Evolutionary conservation across 371 early-diverging fungal species (phyloP), one percentile per base, ranked within the genome.

Genomic region (Mortierella sp.): DNA sequence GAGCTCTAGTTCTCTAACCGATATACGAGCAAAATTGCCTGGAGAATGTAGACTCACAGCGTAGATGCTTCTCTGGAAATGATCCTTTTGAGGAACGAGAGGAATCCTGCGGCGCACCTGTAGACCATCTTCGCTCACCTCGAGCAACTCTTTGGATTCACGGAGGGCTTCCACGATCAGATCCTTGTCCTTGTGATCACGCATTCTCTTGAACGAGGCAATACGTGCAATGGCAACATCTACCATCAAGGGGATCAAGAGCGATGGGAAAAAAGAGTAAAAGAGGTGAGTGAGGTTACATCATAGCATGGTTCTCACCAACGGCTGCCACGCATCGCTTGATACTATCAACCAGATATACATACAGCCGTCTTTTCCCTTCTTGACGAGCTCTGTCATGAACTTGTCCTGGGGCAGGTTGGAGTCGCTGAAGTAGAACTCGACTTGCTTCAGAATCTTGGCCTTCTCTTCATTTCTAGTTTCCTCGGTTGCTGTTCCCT

Each of bases 341-440:
- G n/a, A n/a, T n/a, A n/a, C n/a, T n/a, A n/a, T n/a, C n/a, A n/a
- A n/a, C n/a, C n/a, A n/a, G n/a, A n/a, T n/a, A 60, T 46, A 70
- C 78, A 57, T 87, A 88, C 90, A 90, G 49, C 85, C 83, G 27
- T 86, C 86, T 48, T 84, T 81, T 38, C 45, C 16, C 58, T 84
- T 83, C 30, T 71, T 63, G 54, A 84, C 80, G 55, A 83, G 68
- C 66, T 83, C 85, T 72, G 81, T 82, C 82, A 93, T 81, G 58
- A 81, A 93, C 64, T 84, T 86, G 79, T 93, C 93, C 48, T 80
- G 84, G 59, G 88, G 90, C 61, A 93, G 80, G 81, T 92, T 93
- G 45, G 87, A 83, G 64, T 93, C 92, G 73, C 89, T 84, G 65
- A 93, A 92, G 80, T 93, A 93, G 80, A 90, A 91, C 79, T 91